These are phyloP conservation scores for Chytriomyces sp. DNA, from an alignment of 192 early-diverging fungal species.

Conservation along the genomic window DNA sequence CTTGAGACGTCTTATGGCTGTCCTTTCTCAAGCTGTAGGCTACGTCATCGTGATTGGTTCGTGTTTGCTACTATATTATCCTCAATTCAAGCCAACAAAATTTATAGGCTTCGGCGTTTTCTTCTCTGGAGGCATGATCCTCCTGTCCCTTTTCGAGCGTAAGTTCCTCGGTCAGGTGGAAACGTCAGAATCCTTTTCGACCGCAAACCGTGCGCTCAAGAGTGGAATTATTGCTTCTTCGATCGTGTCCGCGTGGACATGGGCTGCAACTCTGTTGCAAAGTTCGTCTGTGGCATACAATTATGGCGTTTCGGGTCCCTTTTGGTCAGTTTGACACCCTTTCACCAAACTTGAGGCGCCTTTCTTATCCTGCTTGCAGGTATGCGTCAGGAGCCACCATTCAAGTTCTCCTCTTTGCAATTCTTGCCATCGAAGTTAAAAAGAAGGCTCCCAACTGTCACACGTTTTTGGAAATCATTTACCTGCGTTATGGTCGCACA, in stretches of 20 bases:
- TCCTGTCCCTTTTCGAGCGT: slow-evolving; percentile 65
- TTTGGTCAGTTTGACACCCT: slow-evolving; percentile 47
- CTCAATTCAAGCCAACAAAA: neutral
- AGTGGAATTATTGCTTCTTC: slow-evolving; percentile 71
- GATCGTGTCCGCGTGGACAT: slow-evolving; percentile 65
- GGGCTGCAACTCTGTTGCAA: slow-evolving; percentile 71
- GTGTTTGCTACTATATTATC: neutral
- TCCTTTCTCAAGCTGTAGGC: slow-evolving; percentile 40
- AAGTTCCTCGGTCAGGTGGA: slow-evolving; percentile 66
- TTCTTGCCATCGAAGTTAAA: slow-evolving; percentile 75
- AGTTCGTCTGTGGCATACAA: slow-evolving; percentile 71
- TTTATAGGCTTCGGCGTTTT: slow-evolving; percentile 44
- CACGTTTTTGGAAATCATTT: slow-evolving; percentile 73
- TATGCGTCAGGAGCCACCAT: slow-evolving; percentile 71
- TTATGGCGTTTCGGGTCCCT: slow-evolving; percentile 60
- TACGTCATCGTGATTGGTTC: slow-evolving; percentile 36
- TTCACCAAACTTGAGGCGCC: slow-evolving; percentile 22
- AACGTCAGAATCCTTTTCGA: slow-evolving; percentile 71
- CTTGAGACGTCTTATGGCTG: slow-evolving; percentile 28
- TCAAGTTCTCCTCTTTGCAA: slow-evolving; percentile 71
- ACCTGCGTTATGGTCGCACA: slow-evolving; percentile 62
- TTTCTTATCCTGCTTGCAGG: slow-evolving; percentile 64
- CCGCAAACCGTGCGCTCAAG: slow-evolving; percentile 65
- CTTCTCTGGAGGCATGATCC: slow-evolving; percentile 62
- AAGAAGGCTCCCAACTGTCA: slow-evolving; percentile 74